Evolutionary conservation across 148 eudicot genomes (phyloP).

Genomic region (Camellia japonica): DNA sequence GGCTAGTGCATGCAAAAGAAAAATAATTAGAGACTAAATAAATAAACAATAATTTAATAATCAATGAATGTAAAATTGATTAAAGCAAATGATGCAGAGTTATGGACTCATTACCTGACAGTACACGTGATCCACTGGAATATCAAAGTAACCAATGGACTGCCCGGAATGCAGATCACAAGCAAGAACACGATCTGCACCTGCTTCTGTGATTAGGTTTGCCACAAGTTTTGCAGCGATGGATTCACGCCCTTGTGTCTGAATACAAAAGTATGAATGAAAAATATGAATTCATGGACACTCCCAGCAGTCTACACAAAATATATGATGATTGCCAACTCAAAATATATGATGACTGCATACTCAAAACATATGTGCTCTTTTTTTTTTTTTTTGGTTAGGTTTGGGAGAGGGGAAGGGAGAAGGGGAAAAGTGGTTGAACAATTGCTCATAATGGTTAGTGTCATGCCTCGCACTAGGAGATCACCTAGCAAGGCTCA

Average conservation of each 20-base stretch:
- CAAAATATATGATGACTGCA: background rate
- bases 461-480: background rate
- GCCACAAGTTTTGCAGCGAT: conserved; percentile 96
- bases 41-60: background rate
- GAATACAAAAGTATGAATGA: conserved; percentile 19
- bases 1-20: conserved; percentile 49
- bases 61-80: background rate
- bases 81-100: background rate
- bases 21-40: background rate
- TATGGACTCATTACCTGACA: conserved; percentile 57
- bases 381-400: background rate
- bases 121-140: conserved; percentile 92
- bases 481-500: background rate
- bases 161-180: conserved; percentile 98
- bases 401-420: background rate
- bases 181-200: conserved; percentile 92
- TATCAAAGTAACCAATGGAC: conserved; percentile 96
- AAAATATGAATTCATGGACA: background rate
- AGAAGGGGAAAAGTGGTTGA: background rate
- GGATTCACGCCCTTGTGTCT: conserved; percentile 98
- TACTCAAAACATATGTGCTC: background rate
- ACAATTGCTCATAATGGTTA: background rate
- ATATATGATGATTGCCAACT: background rate
- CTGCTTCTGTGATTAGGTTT: conserved; percentile 81
- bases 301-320: background rate